Conservation (phyloP, 768 basidiomycete genomes). For the Suillus plorans region DNA sequence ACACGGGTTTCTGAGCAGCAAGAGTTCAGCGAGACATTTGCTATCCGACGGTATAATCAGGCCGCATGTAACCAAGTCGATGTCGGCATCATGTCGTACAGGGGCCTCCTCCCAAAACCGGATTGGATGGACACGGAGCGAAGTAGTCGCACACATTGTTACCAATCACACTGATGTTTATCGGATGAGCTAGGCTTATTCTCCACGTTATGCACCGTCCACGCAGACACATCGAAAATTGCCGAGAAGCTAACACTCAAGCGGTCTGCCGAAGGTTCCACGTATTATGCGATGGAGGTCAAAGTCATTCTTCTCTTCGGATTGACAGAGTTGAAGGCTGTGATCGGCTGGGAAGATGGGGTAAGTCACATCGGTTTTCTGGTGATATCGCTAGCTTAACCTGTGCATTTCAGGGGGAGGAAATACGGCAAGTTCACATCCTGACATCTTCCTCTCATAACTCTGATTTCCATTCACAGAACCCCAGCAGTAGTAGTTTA, state of each 20-base stretch:
- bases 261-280: slow-evolving; percentile 21
- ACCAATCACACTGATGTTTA: neutral
- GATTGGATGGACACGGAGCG: slow-evolving; percentile 35
- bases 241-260: slow-evolving; percentile 22
- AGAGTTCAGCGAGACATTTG: slow-evolving; percentile 42
- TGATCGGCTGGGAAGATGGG: slow-evolving; percentile 50
- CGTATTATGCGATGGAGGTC: slow-evolving; percentile 29
- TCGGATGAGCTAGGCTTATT: slow-evolving; percentile 26
- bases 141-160: slow-evolving; percentile 17
- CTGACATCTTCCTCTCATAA: neutral
- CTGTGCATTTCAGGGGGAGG: slow-evolving; percentile 28
- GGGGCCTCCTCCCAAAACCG: slow-evolving; percentile 26
- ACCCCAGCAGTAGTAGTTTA: slow-evolving; percentile 32
- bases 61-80: slow-evolving; percentile 21
- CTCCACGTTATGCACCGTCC: slow-evolving; percentile 35
- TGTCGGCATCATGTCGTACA: slow-evolving; percentile 30
- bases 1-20: slow-evolving; percentile 45
- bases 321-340: slow-evolving; percentile 51
- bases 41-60: slow-evolving; percentile 26
- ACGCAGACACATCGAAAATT: slow-evolving; percentile 32
- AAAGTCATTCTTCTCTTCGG: slow-evolving; percentile 50
- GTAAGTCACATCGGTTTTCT: slow-evolving; percentile 28
- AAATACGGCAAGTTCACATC: slow-evolving; percentile 32
- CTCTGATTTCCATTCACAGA: slow-evolving; percentile 11
- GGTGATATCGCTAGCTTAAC: slow-evolving; percentile 1